phyloP scores from a whole-genome alignment of 495 filamentous ascomycete genomes.

The Talaromyces thailandensis region DNA sequence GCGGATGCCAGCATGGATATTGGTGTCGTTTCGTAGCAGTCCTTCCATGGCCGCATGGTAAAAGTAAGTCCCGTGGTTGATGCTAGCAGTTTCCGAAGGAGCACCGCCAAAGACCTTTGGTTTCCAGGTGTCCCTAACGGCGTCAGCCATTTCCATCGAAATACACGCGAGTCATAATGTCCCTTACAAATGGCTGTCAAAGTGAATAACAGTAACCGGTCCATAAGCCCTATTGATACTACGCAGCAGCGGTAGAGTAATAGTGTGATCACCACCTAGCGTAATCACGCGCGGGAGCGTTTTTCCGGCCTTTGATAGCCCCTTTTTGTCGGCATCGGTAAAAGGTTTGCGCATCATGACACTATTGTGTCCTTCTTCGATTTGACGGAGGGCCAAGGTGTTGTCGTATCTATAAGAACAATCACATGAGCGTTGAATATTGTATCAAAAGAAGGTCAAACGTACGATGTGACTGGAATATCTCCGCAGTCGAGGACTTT shows the following conservation, averaged over 20 bases:
- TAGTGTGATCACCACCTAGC: constrained; percentile 59
- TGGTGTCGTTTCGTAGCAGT: constrained; percentile 67
- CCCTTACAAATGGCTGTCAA: constrained; percentile 57
- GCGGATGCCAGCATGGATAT: constrained; percentile 82
- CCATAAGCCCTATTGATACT: constrained; percentile 61
- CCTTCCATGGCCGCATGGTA: constrained; percentile 63
- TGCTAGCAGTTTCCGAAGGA: constrained; percentile 51
- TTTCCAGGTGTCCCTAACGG: constrained; percentile 48
- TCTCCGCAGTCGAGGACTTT: constrained; percentile 70
- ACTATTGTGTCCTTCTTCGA: constrained; percentile 55
- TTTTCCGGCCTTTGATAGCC: constrained; percentile 44
- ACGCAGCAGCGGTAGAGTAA: constrained; percentile 52
- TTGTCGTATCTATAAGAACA: constrained; percentile 48
- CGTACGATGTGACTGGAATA: constrained; percentile 59
- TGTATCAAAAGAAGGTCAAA: neutral
- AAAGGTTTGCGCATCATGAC: constrained; percentile 43
- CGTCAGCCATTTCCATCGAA: neutral
- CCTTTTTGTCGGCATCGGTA: constrained; percentile 35
- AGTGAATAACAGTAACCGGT: constrained; percentile 60
- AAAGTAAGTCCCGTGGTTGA: constrained; percentile 85
- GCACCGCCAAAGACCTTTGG: constrained; percentile 65
- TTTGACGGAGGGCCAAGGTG: constrained; percentile 62
- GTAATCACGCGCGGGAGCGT: constrained; percentile 57
- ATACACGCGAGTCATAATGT: neutral
- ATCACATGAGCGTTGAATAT: neutral